A percentile compares a stretch with the other conserved stretches of the same genome.
Conservation (phyloP, 345 rosid species). For the Turritis glabra region DNA sequence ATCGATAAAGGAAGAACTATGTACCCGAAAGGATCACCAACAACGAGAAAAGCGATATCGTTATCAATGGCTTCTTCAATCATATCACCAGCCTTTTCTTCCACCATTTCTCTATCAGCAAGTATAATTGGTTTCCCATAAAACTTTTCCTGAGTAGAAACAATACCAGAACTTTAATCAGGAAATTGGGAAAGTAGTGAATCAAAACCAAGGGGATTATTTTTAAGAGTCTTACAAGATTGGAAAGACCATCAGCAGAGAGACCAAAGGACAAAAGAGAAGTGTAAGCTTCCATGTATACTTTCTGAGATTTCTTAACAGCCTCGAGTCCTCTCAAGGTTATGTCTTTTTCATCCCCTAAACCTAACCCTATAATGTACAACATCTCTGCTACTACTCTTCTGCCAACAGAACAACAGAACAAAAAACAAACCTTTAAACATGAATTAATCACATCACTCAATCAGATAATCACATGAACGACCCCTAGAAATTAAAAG, state of each 20-base stretch:
- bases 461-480: neutral
- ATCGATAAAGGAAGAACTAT: neutral
- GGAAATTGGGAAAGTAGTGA: neutral
- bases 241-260: constrained; percentile 68
- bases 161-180: no score
- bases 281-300: constrained; percentile 92
- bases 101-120: constrained; percentile 94
- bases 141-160: constrained; percentile 76
- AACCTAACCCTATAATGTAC: constrained; percentile 78
- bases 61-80: constrained; percentile 54
- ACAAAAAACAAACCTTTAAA: constrained; percentile 1
- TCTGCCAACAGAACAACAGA: neutral
- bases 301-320: constrained; percentile 68
- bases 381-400: constrained; percentile 55
- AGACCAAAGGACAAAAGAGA: constrained; percentile 91
- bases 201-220: neutral
- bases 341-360: constrained; percentile 84
- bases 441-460: neutral
- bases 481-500: neutral
- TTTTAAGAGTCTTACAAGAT: constrained; percentile 49
- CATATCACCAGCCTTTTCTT: constrained; percentile 73
- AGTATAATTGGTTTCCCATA: constrained; percentile 64
- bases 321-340: constrained; percentile 84
- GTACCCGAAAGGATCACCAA: constrained; percentile 95
- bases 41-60: constrained; percentile 83